Conservation (phyloP, 2,329 filamentous ascomycete species). For the Cladophialophora yegresii region DNA sequence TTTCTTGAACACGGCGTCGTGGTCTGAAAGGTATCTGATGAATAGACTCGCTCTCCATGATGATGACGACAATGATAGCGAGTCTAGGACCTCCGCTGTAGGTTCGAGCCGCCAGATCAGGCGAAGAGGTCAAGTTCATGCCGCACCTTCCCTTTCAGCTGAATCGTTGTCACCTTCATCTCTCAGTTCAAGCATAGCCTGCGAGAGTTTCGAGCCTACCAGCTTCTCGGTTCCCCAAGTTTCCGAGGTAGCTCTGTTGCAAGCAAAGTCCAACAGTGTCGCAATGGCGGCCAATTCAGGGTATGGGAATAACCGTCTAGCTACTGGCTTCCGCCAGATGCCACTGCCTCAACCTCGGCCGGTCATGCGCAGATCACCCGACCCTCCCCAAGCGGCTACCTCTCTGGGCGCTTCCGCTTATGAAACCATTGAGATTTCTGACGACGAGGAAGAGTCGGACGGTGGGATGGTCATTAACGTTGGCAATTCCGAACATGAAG, state of each 20-base stretch:
- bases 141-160: slow-evolving; percentile 3
- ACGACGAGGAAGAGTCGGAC: slow-evolving; percentile 37
- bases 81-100: slow-evolving; percentile 52
- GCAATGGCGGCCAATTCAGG: not conserved
- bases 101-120: slow-evolving; percentile 42
- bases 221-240: not conserved
- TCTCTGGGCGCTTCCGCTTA: slow-evolving; percentile 17
- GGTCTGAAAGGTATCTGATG: slow-evolving; percentile 11
- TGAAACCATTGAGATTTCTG: slow-evolving; percentile 38
- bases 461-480: slow-evolving; percentile 49
- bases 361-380: not conserved
- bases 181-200: slow-evolving; percentile 14
- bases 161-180: not conserved
- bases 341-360: slow-evolving; percentile 14
- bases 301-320: slow-evolving; percentile 35
- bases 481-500: slow-evolving; percentile 33
- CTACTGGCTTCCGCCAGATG: slow-evolving; percentile 28
- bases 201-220: slow-evolving; percentile 2
- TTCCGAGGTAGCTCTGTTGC: slow-evolving; percentile 3
- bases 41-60: slow-evolving; percentile 41
- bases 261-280: not conserved
- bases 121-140: slow-evolving; percentile 23
- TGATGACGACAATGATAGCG: slow-evolving; percentile 38
- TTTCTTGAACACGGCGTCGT: slow-evolving; percentile 1
- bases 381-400: not conserved